A percentile compares a stretch with the other conserved stretches of the same genome.
Evolutionary conservation across 108 stramenopile genomes (phyloP).

Genomic region (Skeletonema tropicum): DNA sequence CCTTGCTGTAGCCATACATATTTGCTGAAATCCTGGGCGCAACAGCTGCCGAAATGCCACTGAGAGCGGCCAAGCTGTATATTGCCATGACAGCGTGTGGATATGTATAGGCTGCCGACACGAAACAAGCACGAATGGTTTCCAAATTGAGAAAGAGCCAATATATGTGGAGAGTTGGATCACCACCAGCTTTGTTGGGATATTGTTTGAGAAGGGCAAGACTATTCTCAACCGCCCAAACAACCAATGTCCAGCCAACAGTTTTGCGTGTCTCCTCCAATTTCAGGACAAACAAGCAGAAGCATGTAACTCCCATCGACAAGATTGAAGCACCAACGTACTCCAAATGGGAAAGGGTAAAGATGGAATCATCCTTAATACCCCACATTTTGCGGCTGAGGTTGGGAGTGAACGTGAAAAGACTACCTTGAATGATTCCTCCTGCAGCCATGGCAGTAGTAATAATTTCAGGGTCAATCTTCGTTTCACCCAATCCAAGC

Average conservation of each 20-base stretch:
- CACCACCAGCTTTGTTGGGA: neutral
- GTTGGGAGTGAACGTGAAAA: neutral
- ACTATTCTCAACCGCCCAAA: neutral
- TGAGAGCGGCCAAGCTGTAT: neutral
- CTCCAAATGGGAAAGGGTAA: neutral
- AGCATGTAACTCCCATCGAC: conserved; percentile 1
- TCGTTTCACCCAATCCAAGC: too few species aligned
- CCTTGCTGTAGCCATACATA: neutral
- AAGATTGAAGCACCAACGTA: neutral
- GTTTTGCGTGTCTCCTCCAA: neutral
- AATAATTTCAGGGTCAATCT: neutral
- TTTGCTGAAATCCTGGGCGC: neutral
- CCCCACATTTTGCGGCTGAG: neutral
- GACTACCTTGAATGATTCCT: neutral
- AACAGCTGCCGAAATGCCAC: neutral
- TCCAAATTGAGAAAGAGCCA: neutral
- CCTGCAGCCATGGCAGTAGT: neutral
- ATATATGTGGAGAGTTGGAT: neutral
- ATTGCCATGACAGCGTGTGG: neutral
- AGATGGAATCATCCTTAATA: neutral
- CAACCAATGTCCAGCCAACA: neutral
- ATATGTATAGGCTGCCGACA: neutral
- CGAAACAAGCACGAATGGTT: neutral
- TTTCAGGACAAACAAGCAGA: neutral
- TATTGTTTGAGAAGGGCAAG: conserved; percentile 1